Evolutionary conservation across 345 rosid species (phyloP).

Genomic region (Eucalyptus urophylla): DNA sequence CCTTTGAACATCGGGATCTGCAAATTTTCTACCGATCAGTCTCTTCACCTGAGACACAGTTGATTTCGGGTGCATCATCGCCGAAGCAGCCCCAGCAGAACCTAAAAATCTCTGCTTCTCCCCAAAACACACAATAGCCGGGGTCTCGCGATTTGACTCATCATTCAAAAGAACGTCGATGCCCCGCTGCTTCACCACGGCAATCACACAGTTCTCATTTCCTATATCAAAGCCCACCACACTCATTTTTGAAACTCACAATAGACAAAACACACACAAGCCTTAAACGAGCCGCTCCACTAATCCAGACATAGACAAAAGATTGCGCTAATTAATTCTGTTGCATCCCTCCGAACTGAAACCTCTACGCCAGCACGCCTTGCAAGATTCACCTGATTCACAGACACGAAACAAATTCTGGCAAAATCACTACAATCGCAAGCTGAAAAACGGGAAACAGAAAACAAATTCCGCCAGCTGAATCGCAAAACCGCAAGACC

Average conservation of each 20-base stretch:
- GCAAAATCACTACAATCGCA: background rate
- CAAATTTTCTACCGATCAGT: constrained; percentile 31
- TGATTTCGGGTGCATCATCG: constrained; percentile 35
- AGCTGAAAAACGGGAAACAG: background rate
- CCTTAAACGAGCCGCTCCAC: background rate
- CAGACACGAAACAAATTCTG: background rate
- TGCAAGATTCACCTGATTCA: background rate
- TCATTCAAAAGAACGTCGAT: constrained; percentile 47
- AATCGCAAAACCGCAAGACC: background rate
- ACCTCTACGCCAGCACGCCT: background rate
- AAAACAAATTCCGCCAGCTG: background rate
- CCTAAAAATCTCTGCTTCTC: constrained; percentile 52
- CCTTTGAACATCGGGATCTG: constrained; percentile 29
- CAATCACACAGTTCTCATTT: constrained; percentile 45
- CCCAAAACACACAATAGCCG: constrained; percentile 35
- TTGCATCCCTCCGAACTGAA: background rate
- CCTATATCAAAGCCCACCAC: constrained; percentile 52
- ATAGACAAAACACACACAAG: background rate
- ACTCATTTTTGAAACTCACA: constrained; percentile 23
- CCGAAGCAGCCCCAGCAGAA: constrained; percentile 40
- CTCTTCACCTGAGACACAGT: constrained; percentile 44
- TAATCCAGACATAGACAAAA: background rate
- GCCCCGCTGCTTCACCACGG: constrained; percentile 41
- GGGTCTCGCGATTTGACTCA: constrained; percentile 51
- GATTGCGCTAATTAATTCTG: background rate